Percentiles rank a stretch among this genome's conserved stretches.
Evolutionary conservation across 2,329 filamentous ascomycete genomes (phyloP).

Genomic region (Cladophialophora psammophila): DNA sequence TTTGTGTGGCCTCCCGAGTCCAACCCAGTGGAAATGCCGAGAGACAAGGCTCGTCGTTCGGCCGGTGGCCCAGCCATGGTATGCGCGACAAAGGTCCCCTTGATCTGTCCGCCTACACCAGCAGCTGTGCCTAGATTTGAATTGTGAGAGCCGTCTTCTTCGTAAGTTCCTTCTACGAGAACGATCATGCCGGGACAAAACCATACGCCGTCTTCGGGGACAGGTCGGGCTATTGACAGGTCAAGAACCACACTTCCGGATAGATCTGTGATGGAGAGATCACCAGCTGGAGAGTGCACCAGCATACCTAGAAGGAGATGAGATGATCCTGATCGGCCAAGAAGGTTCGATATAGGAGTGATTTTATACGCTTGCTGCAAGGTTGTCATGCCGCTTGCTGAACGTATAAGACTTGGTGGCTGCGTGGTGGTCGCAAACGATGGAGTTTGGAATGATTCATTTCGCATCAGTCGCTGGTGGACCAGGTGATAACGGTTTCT

Average conservation of each 20-base stretch:
- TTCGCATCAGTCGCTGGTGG: constrained; percentile 88
- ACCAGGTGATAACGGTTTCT: constrained; percentile 91
- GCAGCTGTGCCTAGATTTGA: constrained; percentile 70
- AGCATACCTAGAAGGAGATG: constrained; percentile 89
- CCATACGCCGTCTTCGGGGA: constrained; percentile 87
- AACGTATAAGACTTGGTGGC: constrained; percentile 62
- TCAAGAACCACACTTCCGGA: constrained; percentile 89
- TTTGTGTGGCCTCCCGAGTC: constrained; percentile 42
- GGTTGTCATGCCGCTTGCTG: constrained; percentile 62
- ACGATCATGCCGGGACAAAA: constrained; percentile 97
- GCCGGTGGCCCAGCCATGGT: constrained; percentile 91
- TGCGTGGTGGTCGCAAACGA: constrained; percentile 69
- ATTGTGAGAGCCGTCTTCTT: constrained; percentile 80
- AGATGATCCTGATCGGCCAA: constrained; percentile 80
- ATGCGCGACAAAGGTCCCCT: constrained; percentile 89
- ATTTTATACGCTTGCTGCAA: constrained; percentile 78
- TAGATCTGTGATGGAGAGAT: constrained; percentile 81
- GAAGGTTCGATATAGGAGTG: constrained; percentile 78
- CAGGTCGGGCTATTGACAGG: constrained; percentile 77
- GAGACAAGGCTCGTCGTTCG: constrained; percentile 79
- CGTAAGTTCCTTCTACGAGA: constrained; percentile 92
- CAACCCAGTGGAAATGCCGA: constrained; percentile 69
- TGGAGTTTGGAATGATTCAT: constrained; percentile 89
- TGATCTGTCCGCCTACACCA: constrained; percentile 87
- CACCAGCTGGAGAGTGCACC: constrained; percentile 76